A percentile compares a stretch with the other conserved stretches of the same genome.
These are phyloP conservation scores for Protomyces lactucae-debilis DNA, from an alignment of 1,139 yeast species.

Conservation along the genomic window DNA sequence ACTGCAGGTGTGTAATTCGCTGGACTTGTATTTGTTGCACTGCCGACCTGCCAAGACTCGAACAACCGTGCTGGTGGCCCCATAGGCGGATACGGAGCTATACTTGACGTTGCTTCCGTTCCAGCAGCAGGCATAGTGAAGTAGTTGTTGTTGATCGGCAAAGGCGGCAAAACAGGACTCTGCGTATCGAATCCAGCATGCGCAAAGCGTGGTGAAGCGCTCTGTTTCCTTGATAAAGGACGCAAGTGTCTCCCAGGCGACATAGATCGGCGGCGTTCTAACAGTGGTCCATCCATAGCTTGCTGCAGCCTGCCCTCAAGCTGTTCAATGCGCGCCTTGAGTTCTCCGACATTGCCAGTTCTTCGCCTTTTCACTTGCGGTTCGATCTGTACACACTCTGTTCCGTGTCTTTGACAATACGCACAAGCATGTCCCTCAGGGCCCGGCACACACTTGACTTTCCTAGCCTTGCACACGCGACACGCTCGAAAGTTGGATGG, in stretches of 20 bases:
- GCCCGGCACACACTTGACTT: conserved; percentile 20
- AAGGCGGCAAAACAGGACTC: background rate
- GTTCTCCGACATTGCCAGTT: conserved; percentile 1
- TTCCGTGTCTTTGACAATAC: conserved; percentile 6
- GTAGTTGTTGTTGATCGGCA: background rate
- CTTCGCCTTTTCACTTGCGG: conserved; percentile 9
- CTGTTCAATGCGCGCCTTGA: conserved; percentile 20
- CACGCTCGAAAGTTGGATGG: conserved; percentile 19
- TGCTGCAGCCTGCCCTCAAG: conserved; percentile 8
- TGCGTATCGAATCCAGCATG: background rate
- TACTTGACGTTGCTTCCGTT: background rate
- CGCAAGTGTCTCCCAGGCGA: background rate
- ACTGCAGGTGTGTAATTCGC: background rate
- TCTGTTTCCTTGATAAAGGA: background rate
- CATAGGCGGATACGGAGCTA: background rate
- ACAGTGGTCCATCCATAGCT: background rate
- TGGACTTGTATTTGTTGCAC: background rate
- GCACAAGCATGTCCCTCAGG: conserved; percentile 7
- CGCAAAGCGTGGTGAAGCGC: background rate
- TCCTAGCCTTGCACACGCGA: conserved; percentile 8
- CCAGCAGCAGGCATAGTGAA: background rate
- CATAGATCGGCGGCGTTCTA: background rate
- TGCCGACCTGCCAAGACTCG: background rate
- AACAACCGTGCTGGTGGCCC: background rate
- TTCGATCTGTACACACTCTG: conserved; percentile 8